Evolutionary conservation across 192 early-diverging fungal species (phyloP).

Genomic region (Glomus cerebriforme): DNA sequence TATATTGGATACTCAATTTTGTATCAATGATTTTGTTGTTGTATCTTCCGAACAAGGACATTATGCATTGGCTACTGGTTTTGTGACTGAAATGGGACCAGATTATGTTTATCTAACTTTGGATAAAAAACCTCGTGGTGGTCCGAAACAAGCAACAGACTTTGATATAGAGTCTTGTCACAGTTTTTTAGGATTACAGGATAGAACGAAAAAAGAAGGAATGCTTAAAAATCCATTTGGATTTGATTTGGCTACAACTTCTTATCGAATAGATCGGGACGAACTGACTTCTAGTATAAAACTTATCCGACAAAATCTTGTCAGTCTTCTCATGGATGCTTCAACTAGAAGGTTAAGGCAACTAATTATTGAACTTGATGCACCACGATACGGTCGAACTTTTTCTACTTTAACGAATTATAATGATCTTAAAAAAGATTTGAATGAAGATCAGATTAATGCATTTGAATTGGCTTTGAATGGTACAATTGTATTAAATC

Average conservation of each 20-base stretch:
- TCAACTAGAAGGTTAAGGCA: conserved; percentile 53
- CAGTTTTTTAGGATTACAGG: conserved; percentile 47
- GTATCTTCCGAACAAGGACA: conserved; percentile 70
- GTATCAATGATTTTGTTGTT: conserved; percentile 77
- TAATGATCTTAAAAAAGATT: conserved; percentile 31
- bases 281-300: conserved; percentile 71
- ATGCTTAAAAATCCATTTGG: conserved; percentile 36
- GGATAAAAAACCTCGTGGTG: conserved; percentile 67
- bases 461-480: conserved; percentile 74
- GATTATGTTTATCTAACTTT: conserved; percentile 56
- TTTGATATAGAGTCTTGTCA: conserved; percentile 67
- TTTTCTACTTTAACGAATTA: background rate
- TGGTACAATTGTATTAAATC: conserved; percentile 32
- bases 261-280: conserved; percentile 84
- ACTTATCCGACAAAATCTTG: conserved; percentile 72
- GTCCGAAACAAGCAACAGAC: conserved; percentile 50
- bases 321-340: conserved; percentile 64
- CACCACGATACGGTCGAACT: conserved; percentile 60
- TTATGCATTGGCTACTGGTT: conserved; percentile 78
- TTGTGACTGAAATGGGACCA: conserved; percentile 57
- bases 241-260: conserved; percentile 41
- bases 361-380: conserved; percentile 78
- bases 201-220: background rate
- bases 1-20: conserved; percentile 52
- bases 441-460: conserved; percentile 74